Percentiles rank a stretch among this genome's conserved stretches.
phyloP scores from a whole-genome alignment of 2,329 filamentous ascomycete species.

The Drechslerella stenobrocha region DNA sequence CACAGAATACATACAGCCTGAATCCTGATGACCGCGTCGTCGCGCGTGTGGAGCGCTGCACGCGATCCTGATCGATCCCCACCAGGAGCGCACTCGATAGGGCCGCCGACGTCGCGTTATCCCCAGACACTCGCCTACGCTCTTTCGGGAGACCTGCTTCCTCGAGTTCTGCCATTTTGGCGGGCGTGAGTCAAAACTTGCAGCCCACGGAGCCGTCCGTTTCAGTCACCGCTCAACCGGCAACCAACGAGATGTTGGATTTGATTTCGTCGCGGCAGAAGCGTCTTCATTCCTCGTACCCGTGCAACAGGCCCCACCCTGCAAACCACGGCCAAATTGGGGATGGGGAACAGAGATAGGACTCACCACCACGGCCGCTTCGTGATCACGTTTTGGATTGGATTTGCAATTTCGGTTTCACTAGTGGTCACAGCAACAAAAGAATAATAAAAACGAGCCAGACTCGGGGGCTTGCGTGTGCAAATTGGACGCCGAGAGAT shows the following conservation, averaged over 20 bases:
- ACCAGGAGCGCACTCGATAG: constrained; percentile 4
- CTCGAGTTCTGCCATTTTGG: constrained; percentile 33
- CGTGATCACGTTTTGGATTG: constrained; percentile 24
- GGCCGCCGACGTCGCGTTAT: constrained; percentile 18
- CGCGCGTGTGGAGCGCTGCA: constrained; percentile 24
- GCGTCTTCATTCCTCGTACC: constrained; percentile 18
- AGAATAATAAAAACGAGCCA: constrained; percentile 5
- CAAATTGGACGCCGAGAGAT: constrained; percentile 12
- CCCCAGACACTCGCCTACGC: constrained; percentile 28
- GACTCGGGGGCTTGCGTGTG: neutral
- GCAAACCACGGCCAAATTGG: constrained; percentile 8
- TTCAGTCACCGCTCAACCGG: constrained; percentile 38
- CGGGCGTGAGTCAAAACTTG: constrained; percentile 30
- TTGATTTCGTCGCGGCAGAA: constrained; percentile 11
- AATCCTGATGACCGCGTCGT: constrained; percentile 34
- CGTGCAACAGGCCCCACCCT: constrained; percentile 22
- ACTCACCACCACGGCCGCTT: neutral
- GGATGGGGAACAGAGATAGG: neutral
- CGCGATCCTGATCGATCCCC: constrained; percentile 29
- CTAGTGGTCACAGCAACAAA: constrained; percentile 12
- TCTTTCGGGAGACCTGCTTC: too few relatives aligned
- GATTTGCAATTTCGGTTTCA: constrained; percentile 23
- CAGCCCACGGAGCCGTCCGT: constrained; percentile 5
- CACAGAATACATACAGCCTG: neutral
- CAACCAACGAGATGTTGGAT: constrained; percentile 25